Base-by-base conservation (phyloP, 495 filamentous ascomycete genomes). In the Coniosporium apollinis region DNA sequence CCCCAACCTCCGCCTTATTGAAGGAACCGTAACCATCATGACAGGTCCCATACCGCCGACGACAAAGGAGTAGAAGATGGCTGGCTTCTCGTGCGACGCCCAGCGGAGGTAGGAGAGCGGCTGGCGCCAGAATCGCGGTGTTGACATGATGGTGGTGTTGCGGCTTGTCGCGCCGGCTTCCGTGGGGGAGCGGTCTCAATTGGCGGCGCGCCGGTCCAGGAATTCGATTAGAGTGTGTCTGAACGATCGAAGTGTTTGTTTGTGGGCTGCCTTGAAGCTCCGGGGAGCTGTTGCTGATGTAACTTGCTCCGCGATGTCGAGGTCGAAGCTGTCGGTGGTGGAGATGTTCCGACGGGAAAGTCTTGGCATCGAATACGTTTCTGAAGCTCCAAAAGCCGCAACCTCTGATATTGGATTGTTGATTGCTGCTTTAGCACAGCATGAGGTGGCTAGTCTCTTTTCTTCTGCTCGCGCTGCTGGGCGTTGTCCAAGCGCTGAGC, bases 21-120 rank as follows among this genome's bases (percentile, higher is more conserved):
- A 80, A 7, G 86, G 81, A 9, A 78, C 73, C 16, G 59, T 58
- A 22, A 77, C 41, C 15, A 92, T 55, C 17, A 67, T 56, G 31
- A 80, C 56, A 20, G 87, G 89, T 2, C 86, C 85, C 15, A 71
- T 44, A 35, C 52, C 51, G 38, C 79, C 89, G 36, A 96, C 62
- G 38, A 79, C 41, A 38, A 79, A 59, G 39, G 82, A 79, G 62
- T 69, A 94, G 70, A 93, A 91, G 57, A 79, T 73, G 25, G 84
- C 84, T 19, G 91, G 89, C 51, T 76, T 76, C 54, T 85, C 74
- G 57, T 82, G 76, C 3, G 82, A 70, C 6, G 85, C 72, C 78
- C 84, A 97, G 57, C 76, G 78, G 31, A 79, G 49, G 72, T 91
- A 96, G 34, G 72, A 71, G 47, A 92, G 45, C 32, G 89, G 89